A percentile compares a stretch with the other conserved stretches of the same genome.
These are phyloP conservation scores for Hymenochaete sp. DNA, from an alignment of 1,284 basidiomycete species.

Conservation along the genomic window DNA sequence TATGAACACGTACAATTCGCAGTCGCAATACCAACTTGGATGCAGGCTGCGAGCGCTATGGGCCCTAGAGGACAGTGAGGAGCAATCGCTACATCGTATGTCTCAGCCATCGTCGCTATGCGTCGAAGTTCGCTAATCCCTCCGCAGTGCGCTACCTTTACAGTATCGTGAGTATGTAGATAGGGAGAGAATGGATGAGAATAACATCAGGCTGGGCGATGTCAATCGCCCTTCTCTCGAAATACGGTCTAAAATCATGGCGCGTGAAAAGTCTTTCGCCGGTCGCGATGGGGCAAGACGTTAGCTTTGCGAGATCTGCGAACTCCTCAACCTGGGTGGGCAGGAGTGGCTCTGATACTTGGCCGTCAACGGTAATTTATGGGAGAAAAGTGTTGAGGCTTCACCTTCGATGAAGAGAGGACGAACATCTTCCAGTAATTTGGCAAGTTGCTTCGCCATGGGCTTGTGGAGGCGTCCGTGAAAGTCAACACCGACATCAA, in stretches of 20 bases:
- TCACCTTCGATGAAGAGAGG: conserved; percentile 67
- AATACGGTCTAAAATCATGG: conserved; percentile 62
- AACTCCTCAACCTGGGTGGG: conserved; percentile 62
- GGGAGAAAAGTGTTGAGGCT: too few species aligned
- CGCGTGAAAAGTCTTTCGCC: conserved; percentile 67
- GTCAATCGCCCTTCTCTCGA: conserved; percentile 61
- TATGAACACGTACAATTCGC: conserved; percentile 42
- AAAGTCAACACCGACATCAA: conserved; percentile 61
- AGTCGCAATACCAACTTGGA: conserved; percentile 45
- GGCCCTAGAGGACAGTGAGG: conserved; percentile 62
- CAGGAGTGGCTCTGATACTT: conserved; percentile 48
- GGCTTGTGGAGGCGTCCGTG: conserved; percentile 62
- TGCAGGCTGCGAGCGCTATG: conserved; percentile 64
- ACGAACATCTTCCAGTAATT: conserved; percentile 52
- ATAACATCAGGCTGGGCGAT: conserved; percentile 70
- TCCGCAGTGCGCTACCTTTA: conserved; percentile 52
- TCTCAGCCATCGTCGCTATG: conserved; percentile 64
- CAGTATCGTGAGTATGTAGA: neutral
- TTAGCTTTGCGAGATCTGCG: conserved; percentile 50
- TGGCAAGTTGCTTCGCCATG: conserved; percentile 72
- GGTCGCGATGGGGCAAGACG: conserved; percentile 62
- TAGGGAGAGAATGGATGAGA: neutral
- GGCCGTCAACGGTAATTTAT: neutral
- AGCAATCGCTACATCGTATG: conserved; percentile 54
- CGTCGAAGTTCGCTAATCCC: conserved; percentile 69